Conservation (phyloP, 371 early-diverging fungal genomes). For the Entomophthora muscae region DNA sequence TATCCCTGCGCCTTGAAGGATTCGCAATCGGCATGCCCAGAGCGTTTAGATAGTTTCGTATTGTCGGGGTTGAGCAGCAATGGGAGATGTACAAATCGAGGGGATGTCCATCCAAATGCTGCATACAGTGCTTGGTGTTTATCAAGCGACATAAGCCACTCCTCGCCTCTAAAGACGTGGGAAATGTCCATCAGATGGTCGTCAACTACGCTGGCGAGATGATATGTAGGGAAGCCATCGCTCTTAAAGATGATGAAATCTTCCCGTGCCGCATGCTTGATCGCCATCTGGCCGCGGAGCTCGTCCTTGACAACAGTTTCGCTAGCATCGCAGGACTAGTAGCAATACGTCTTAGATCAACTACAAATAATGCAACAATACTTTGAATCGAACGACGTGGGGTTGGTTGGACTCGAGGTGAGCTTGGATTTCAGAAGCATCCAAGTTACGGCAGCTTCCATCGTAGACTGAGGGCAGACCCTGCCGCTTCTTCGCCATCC, state of each 20-base stretch:
- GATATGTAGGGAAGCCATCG: conserved; percentile 87
- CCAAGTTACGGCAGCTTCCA: conserved; percentile 51
- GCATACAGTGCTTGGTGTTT: conserved; percentile 71
- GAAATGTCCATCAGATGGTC: conserved; percentile 81
- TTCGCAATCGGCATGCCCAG: conserved; percentile 58
- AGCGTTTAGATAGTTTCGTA: conserved; percentile 72
- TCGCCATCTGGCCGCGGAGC: conserved; percentile 53
- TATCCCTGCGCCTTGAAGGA: conserved; percentile 52
- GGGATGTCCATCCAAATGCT: conserved; percentile 63
- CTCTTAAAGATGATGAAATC: conserved; percentile 82
- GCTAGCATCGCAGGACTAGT: conserved; percentile 33
- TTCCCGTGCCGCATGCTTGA: conserved; percentile 55
- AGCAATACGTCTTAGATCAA: background rate
- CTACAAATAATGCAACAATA: conserved; percentile 12
- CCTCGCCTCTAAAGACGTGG: conserved; percentile 87
- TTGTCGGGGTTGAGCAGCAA: conserved; percentile 67
- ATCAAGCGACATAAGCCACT: conserved; percentile 87
- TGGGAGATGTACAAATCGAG: conserved; percentile 75
- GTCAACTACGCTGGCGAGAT: conserved; percentile 89
- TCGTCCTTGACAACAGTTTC: conserved; percentile 42
- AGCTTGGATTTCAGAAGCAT: conserved; percentile 33
- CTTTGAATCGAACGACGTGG: conserved; percentile 56
- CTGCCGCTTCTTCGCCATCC: conserved; percentile 28
- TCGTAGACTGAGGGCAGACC: conserved; percentile 58
- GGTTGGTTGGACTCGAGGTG: conserved; percentile 30